A percentile compares a stretch with the other conserved stretches of the same genome.
These are phyloP conservation scores for Fusarium foetens DNA, from an alignment of 2,329 filamentous ascomycete species.

Conservation along the genomic window DNA sequence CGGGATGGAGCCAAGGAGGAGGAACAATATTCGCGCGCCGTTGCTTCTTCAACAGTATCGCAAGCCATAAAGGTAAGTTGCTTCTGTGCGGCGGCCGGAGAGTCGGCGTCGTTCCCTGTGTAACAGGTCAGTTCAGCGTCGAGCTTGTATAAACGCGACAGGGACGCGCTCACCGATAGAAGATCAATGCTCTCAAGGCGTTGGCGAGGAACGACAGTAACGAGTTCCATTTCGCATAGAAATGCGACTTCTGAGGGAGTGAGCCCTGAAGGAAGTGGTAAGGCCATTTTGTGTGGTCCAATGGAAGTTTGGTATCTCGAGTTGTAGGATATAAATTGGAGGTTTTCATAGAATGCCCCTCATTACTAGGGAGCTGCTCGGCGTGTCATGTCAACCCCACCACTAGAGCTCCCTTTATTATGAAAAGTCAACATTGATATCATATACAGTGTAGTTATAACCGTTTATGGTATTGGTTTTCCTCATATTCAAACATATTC, in stretches of 20 bases:
- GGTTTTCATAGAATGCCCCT: slow-evolving; percentile 20
- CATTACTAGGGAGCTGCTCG: background rate
- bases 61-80: slow-evolving; percentile 90
- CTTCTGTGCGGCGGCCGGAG: slow-evolving; percentile 85
- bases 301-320: slow-evolving; percentile 1
- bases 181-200: slow-evolving; percentile 86
- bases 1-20: slow-evolving; percentile 85
- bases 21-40: slow-evolving; percentile 91
- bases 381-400: slow-evolving; percentile 27
- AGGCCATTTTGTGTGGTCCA: slow-evolving; percentile 54
- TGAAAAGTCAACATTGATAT: background rate
- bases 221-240: slow-evolving; percentile 95
- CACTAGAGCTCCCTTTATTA: background rate
- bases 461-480: background rate
- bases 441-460: background rate
- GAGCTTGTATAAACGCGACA: slow-evolving; percentile 23
- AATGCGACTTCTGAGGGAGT: slow-evolving; percentile 92
- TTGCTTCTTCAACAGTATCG: slow-evolving; percentile 93
- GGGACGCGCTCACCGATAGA: slow-evolving; percentile 74
- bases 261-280: slow-evolving; percentile 65
- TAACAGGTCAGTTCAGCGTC: slow-evolving; percentile 31
- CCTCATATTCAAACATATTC: background rate
- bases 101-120: slow-evolving; percentile 78
- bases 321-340: slow-evolving; percentile 27
- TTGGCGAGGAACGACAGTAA: slow-evolving; percentile 92